These are phyloP conservation scores for Serendipita sp. DNA, from an alignment of 768 basidiomycete species.

Conservation along the genomic window DNA sequence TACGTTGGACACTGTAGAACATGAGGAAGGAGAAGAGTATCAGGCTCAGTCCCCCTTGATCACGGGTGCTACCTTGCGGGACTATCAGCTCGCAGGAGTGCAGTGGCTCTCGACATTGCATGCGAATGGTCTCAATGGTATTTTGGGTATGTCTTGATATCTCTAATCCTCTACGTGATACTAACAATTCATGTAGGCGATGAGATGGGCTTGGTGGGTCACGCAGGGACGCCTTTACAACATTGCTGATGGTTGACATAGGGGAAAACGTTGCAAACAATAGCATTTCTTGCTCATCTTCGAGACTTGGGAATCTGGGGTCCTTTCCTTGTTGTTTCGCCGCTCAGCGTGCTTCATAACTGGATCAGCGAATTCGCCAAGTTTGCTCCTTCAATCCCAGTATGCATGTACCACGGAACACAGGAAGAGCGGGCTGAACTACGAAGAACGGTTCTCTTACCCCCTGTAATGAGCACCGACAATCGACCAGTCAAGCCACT, in stretches of 20 bases:
- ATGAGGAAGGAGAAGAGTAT: slow-evolving; percentile 25
- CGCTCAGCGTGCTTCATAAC: slow-evolving; percentile 83
- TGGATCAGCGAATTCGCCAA: slow-evolving; percentile 76
- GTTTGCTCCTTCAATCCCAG: slow-evolving; percentile 84
- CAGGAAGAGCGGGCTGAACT: slow-evolving; percentile 69
- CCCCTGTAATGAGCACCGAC: slow-evolving; percentile 1
- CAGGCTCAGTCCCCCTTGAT: slow-evolving; percentile 52
- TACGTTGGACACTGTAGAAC: background rate
- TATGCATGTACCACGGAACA: slow-evolving; percentile 81
- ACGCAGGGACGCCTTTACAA: too few relatives aligned
- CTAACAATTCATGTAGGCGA: slow-evolving; percentile 43
- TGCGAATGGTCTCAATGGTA: slow-evolving; percentile 71
- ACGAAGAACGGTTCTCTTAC: slow-evolving; percentile 33
- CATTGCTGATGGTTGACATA: slow-evolving; percentile 21
- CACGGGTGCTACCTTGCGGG: slow-evolving; percentile 72
- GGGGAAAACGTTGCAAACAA: slow-evolving; percentile 70
- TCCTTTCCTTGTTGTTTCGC: slow-evolving; percentile 82
- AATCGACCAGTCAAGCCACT: background rate
- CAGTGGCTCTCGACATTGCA: slow-evolving; percentile 90
- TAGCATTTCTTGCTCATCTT: slow-evolving; percentile 84
- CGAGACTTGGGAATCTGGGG: slow-evolving; percentile 54
- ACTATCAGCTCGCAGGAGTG: slow-evolving; percentile 86
- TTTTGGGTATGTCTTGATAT: slow-evolving; percentile 36
- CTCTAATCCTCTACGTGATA: slow-evolving; percentile 7
- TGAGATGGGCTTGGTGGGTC: slow-evolving; percentile 84